Percentiles rank a stretch among this genome's conserved stretches.
Conservation (phyloP, 2,329 filamentous ascomycete species). For the Coniella vitis region DNA sequence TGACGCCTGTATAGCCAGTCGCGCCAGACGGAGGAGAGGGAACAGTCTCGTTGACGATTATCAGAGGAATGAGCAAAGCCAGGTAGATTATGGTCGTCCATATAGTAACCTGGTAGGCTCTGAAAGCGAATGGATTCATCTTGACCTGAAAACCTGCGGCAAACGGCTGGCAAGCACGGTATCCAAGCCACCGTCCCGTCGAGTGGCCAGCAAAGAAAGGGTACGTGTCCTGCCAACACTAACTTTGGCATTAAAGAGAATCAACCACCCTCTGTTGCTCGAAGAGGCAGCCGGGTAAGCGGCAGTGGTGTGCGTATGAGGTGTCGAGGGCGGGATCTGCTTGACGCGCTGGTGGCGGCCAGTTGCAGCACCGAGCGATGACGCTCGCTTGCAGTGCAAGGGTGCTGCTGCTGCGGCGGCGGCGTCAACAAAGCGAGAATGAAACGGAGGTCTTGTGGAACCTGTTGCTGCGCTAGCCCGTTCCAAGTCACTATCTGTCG, state of each 20-base stretch:
- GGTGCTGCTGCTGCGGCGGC: too few species aligned
- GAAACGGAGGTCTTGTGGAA: too few species aligned
- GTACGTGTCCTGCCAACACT: too few species aligned
- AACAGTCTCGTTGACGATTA: constrained; percentile 70
- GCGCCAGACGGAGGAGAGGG: constrained; percentile 53
- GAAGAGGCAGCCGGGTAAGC: too few species aligned
- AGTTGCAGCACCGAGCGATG: too few species aligned
- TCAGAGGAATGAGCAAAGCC: constrained; percentile 63
- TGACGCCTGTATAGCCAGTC: constrained; percentile 54
- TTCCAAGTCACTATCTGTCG: background rate
- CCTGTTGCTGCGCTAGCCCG: background rate
- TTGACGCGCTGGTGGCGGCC: too few species aligned
- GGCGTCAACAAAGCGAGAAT: too few species aligned
- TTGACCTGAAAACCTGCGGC: background rate
- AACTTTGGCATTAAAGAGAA: too few species aligned
- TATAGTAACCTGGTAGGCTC: constrained; percentile 72
- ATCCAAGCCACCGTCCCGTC: background rate
- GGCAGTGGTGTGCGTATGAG: background rate
- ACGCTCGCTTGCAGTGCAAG: too few species aligned
- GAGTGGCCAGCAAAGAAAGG: background rate
- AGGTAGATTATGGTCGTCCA: constrained; percentile 72
- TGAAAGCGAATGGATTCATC: constrained; percentile 64
- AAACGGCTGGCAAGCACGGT: background rate
- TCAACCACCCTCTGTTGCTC: too few species aligned
- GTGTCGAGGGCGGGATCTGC: background rate